Base-by-base conservation (phyloP, 768 basidiomycete species). In the Suillus cothurnatus region DNA sequence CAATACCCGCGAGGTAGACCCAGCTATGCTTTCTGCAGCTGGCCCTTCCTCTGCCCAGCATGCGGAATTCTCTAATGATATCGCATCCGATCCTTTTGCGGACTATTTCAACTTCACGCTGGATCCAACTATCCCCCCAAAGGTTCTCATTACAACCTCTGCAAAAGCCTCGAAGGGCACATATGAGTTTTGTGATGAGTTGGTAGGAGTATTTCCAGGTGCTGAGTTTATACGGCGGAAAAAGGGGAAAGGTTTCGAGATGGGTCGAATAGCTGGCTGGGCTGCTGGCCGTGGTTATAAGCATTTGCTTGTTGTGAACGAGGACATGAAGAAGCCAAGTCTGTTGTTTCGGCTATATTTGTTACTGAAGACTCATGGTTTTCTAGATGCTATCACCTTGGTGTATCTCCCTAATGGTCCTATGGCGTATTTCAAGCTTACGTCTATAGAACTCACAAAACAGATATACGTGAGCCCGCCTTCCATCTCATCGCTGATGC, bases 261-360 rank as follows among this genome's bases (percentile, higher is more conserved):
- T 97, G 70, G 96, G 96, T 0, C 82, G 89, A 66, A 93, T 98
- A 72, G 93, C 96, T 36, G 87, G 91, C 4, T 99, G 97, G 97
- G 95, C 95, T 26, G 90, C 91, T 15, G 90, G 88, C 49, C 81
- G 97, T 71, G 91, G 91, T 3, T 99, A 94, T 74, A 91, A 90
- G 52, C 94, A 96, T 68, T 74, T 99, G 67, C 83, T 93, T 50
- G 94, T 99, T 3, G 93, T 99, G 39, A 99, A 99, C 68, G 97
- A 99, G 73, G 93, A 99, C 70, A 90, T 89, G 83, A 95, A 95
- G 74, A 90, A 90, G 73, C 92, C 95, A 17, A 97, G 97, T 96
- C 70, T 76, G 94, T 84, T 15, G 65, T 50, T 53, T 32, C 55
- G 32, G 56, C 62, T 38, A 15, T 12, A 28, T 23, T n/a, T 14